Percentiles rank a stretch among this genome's conserved stretches.
Conservation (phyloP, 1,284 basidiomycete genomes). For the Apiotrichum akiyoshidainum region DNA sequence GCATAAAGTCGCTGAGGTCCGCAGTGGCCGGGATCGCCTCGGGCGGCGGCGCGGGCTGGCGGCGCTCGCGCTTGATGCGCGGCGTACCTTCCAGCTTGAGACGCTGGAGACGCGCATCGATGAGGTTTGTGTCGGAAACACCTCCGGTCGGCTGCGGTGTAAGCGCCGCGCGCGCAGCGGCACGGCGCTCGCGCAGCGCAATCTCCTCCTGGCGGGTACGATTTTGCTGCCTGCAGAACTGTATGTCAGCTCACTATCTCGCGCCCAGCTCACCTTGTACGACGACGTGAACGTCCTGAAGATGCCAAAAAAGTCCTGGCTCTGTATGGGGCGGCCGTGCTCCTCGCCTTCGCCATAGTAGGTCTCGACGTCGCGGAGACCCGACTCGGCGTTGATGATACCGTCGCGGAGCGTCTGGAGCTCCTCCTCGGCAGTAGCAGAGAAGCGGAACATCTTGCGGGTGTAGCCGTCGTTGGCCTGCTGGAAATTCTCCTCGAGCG, state of each 20-base stretch:
- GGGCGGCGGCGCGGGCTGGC: constrained; percentile 45
- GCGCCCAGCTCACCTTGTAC: constrained; percentile 63
- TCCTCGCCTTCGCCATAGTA: constrained; percentile 92
- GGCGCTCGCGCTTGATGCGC: constrained; percentile 52
- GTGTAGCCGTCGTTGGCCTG: constrained; percentile 71
- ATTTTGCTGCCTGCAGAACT: constrained; percentile 85
- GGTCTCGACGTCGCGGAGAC: constrained; percentile 73
- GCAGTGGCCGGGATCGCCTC: constrained; percentile 48
- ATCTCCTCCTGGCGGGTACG: constrained; percentile 53
- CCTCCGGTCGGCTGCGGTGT: constrained; percentile 47
- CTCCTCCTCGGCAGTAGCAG: constrained; percentile 67
- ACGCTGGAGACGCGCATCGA: constrained; percentile 68
- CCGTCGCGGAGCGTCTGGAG: constrained; percentile 79
- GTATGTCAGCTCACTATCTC: constrained; percentile 7
- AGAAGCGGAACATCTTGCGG: constrained; percentile 83
- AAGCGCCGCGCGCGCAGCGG: constrained; percentile 41
- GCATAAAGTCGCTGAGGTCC: constrained; percentile 53
- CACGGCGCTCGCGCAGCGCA: constrained; percentile 40
- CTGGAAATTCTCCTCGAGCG: constrained; percentile 73
- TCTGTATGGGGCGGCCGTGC: constrained; percentile 46
- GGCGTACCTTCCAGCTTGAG: constrained; percentile 65
- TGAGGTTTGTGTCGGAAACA: constrained; percentile 57
- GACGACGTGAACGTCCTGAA: constrained; percentile 93
- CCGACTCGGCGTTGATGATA: constrained; percentile 74
- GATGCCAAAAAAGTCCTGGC: constrained; percentile 80